Evolutionary conservation across 2,329 filamentous ascomycete species (phyloP).

Genomic region (Leptoxyphium fumago): DNA sequence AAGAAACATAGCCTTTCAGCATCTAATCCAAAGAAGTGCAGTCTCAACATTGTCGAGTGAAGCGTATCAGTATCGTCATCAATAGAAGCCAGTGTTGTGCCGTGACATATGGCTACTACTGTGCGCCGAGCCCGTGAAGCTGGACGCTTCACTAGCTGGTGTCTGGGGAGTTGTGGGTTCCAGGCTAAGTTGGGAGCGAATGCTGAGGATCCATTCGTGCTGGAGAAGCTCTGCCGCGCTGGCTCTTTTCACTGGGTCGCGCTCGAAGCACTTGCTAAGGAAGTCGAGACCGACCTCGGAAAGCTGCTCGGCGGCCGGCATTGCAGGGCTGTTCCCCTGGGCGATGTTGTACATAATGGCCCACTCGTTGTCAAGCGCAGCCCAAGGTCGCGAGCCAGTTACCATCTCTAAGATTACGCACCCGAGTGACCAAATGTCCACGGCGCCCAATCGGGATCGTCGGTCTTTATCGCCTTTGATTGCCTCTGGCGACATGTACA

Average conservation of each 20-base stretch:
- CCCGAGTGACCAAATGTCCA: constrained; percentile 91
- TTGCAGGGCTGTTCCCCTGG: constrained; percentile 79
- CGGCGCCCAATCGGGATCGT: constrained; percentile 61
- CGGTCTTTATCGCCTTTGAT: constrained; percentile 79
- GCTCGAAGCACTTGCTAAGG: constrained; percentile 68
- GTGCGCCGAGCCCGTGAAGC: background rate
- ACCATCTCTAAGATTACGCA: constrained; percentile 98
- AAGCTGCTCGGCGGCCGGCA: constrained; percentile 71
- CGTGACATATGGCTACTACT: background rate
- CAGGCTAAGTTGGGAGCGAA: constrained; percentile 31
- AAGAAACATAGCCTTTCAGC: too few relatives aligned
- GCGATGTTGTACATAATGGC: constrained; percentile 99
- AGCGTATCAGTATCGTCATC: too few relatives aligned
- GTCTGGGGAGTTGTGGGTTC: constrained; percentile 33
- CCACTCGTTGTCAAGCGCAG: constrained; percentile 94
- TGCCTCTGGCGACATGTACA: constrained; percentile 99
- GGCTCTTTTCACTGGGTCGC: constrained; percentile 64
- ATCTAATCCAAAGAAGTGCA: too few relatives aligned
- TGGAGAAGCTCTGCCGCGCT: constrained; percentile 80
- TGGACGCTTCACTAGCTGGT: constrained; percentile 15
- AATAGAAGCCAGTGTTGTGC: background rate
- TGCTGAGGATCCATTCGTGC: constrained; percentile 66
- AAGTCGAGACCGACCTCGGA: constrained; percentile 79
- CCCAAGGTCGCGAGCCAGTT: constrained; percentile 87
- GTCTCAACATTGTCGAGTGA: too few relatives aligned